Conservation (phyloP, 2,329 filamentous ascomycete species). For the Cephalotrichum gorgonifer region DNA sequence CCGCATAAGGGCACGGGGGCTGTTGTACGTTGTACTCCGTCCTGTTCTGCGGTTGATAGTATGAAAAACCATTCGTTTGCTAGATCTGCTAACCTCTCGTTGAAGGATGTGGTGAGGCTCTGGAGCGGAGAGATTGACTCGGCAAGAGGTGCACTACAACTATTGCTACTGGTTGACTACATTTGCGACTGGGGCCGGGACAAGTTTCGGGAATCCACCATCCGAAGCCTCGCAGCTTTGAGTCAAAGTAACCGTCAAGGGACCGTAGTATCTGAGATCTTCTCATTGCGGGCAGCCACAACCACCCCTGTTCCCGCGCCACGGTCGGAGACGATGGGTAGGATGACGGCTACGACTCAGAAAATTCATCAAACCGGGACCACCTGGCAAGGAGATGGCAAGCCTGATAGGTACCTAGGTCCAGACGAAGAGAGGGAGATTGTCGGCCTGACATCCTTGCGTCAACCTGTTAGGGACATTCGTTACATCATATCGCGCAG, state of each 20-base stretch:
- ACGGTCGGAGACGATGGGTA: no score
- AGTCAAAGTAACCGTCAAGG: background rate
- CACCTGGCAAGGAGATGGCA: no score
- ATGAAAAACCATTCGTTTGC: background rate
- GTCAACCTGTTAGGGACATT: no score
- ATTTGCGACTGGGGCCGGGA: conserved; percentile 9
- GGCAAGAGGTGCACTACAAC: conserved; percentile 4
- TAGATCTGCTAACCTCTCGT: background rate
- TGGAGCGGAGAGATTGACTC: conserved; percentile 6
- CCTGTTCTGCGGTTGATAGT: background rate
- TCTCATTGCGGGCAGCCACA: background rate
- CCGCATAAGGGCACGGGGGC: background rate
- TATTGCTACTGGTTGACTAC: conserved; percentile 7
- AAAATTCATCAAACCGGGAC: no score
- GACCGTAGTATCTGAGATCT: background rate
- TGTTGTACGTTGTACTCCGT: background rate
- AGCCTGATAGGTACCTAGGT: no score
- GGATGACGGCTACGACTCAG: no score
- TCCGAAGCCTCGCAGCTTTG: conserved; percentile 1
- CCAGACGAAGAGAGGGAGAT: no score
- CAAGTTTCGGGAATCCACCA: conserved; percentile 6
- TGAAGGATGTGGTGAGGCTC: conserved; percentile 4
- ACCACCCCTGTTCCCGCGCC: no score
- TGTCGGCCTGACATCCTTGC: no score
- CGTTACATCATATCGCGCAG: no score